Conservation (phyloP, 2,329 filamentous ascomycete species). For the Didymella sp. region DNA sequence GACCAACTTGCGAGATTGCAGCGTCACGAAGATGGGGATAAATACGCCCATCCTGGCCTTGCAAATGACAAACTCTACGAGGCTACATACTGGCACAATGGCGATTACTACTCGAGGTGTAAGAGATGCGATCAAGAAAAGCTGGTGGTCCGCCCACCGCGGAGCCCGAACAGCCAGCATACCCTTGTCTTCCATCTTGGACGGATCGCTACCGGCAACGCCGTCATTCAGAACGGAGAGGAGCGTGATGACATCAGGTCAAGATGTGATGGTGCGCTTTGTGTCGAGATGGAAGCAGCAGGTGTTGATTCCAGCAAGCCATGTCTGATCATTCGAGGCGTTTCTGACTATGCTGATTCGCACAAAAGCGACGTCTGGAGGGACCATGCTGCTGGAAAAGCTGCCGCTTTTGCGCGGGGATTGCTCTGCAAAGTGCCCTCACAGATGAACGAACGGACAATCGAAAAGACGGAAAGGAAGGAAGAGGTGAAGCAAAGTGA, state of each 20-base stretch:
- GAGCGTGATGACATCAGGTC: constrained; percentile 14
- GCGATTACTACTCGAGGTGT: not conserved
- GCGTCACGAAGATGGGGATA: not conserved
- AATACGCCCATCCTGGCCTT: not conserved
- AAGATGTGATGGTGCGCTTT: constrained; percentile 16
- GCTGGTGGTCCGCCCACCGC: not conserved
- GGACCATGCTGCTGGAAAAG: constrained; percentile 17
- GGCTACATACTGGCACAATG: not conserved
- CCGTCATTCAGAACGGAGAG: not conserved
- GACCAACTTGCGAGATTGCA: not conserved
- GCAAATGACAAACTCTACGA: not conserved
- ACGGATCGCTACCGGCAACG: not conserved
- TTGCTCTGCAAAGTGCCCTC: constrained; percentile 3
- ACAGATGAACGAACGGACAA: not conserved
- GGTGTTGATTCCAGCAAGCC: constrained; percentile 18
- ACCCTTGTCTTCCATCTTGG: not conserved
- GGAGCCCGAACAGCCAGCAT: not conserved
- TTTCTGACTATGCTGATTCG: constrained; percentile 23
- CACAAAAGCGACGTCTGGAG: constrained; percentile 21
- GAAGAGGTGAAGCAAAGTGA: too few species aligned
- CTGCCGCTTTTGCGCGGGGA: constrained; percentile 20
- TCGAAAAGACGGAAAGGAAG: too few species aligned
- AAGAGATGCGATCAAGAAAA: not conserved
- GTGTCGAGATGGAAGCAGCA: constrained; percentile 21
- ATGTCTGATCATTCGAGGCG: constrained; percentile 23